Percentiles rank a stretch among this genome's conserved stretches.
phyloP scores from a whole-genome alignment of 495 filamentous ascomycete genomes.

The Aspergillus affinis region DNA sequence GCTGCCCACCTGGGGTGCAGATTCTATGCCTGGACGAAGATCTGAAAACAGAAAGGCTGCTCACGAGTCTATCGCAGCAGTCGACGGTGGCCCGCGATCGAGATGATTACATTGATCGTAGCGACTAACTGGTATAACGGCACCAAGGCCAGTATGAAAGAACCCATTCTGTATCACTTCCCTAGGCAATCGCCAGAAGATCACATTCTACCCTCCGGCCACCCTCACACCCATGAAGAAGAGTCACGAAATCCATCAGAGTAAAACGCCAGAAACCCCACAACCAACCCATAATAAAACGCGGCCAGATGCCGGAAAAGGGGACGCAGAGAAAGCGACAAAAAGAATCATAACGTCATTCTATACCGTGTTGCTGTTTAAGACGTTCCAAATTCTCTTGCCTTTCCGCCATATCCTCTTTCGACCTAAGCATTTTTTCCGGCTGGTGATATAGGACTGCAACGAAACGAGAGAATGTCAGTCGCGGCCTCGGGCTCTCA shows the following conservation, averaged over 20 bases:
- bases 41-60: not conserved
- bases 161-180: slow-evolving; percentile 25
- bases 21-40: not conserved
- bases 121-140: slow-evolving; percentile 21
- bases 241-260: slow-evolving; percentile 34
- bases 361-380: slow-evolving; percentile 97
- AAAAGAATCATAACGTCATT: slow-evolving; percentile 61
- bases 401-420: slow-evolving; percentile 90
- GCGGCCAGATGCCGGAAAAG: slow-evolving; percentile 42
- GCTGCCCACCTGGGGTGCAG: too few relatives aligned
- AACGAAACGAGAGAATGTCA: slow-evolving; percentile 5
- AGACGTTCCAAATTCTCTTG: slow-evolving; percentile 96
- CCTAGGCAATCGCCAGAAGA: slow-evolving; percentile 19
- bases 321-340: slow-evolving; percentile 35
- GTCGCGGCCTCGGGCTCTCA: not conserved
- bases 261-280: slow-evolving; percentile 46
- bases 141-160: slow-evolving; percentile 22
- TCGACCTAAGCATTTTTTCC: slow-evolving; percentile 91
- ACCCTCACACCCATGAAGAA: slow-evolving; percentile 30
- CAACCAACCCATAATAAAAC: slow-evolving; percentile 43
- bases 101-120: slow-evolving; percentile 29
- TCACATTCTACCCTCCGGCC: slow-evolving; percentile 26
- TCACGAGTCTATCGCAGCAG: slow-evolving; percentile 23
- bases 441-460: slow-evolving; percentile 96
- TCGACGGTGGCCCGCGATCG: slow-evolving; percentile 20